Base-by-base conservation (phyloP, 1,139 yeast species). In the Suhomyces coccinellae region DNA sequence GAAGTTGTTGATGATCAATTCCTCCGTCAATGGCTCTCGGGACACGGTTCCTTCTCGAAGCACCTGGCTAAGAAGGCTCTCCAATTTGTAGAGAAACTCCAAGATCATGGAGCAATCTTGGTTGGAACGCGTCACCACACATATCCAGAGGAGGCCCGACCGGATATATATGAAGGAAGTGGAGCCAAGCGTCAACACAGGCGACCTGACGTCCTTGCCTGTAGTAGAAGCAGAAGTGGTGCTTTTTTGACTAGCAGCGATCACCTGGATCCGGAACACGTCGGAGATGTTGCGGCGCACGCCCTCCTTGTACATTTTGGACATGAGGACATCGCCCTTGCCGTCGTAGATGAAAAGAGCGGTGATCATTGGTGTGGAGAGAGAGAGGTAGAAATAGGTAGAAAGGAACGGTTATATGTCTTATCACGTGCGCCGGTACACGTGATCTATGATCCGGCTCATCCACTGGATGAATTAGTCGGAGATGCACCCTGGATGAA, bases 201-300 rank as follows among this genome's bases (percentile, higher is more conserved):
- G 99, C 3, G 95, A 85, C 51, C 87, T 75, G 27, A 73, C 69
- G 56, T 77, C 73, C 28, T 59, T 51, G 15, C 50, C 52, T 29
- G 41, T 40, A 40, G 56, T 52, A 10, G 53, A 45, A 11, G 46
- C 50, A 20, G 53, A 49, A 14, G 47, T 34, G 28, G 48, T 44
- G 36, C 49, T 48, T 36, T 63, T 62, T 32, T 55, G 61, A 39
- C 65, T 46, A 36, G 57, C 79, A 43, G 88, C 75, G 40, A 91
- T 87, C 33, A 90, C 96, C 60, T 93, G 97, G 50, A 91, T 85
- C 30, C 97, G 79, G 61, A 93, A 93, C 36, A 90, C 89, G 55
- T 91, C 98, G n/a, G 95, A 77, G 33, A 91, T 82, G 45, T 85
- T 85, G 16, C 76, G 56, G 50, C 61, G 72, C 45, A 59, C 61